Percentiles rank a stretch among this genome's conserved stretches.
Conservation (phyloP, 257 asterid species). For the Rauvolfia tetraphylla region DNA sequence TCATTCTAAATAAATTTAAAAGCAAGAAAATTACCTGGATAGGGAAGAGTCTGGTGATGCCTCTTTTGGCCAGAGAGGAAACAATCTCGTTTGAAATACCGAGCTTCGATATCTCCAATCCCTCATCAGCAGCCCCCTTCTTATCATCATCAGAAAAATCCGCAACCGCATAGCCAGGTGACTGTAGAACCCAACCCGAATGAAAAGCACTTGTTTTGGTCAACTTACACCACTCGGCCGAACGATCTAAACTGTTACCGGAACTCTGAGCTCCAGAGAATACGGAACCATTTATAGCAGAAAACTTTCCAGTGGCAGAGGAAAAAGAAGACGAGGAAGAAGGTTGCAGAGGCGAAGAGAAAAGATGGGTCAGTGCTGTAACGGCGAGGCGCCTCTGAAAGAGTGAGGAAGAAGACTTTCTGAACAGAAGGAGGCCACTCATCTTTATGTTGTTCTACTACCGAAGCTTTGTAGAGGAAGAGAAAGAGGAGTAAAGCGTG, state of each 20-base stretch:
- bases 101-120: constrained; percentile 85
- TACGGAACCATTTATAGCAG: constrained; percentile 16
- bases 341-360: constrained; percentile 10
- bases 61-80: constrained; percentile 54
- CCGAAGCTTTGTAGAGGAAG: background rate
- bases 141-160: constrained; percentile 55
- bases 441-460: constrained; percentile 20
- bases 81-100: constrained; percentile 68
- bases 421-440: constrained; percentile 50
- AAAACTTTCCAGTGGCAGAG: constrained; percentile 10
- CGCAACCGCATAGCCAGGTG: constrained; percentile 51
- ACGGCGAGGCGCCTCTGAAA: constrained; percentile 34
- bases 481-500: background rate
- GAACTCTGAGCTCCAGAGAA: constrained; percentile 22
- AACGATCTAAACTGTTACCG: constrained; percentile 4
- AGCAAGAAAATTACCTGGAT: constrained; percentile 56
- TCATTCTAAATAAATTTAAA: background rate
- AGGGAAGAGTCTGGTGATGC: constrained; percentile 81
- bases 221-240: constrained; percentile 2
- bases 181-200: constrained; percentile 37
- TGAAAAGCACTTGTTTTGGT: constrained; percentile 38
- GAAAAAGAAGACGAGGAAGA: background rate
- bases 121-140: constrained; percentile 48
- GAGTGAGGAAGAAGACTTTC: constrained; percentile 43
- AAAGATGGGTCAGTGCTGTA: constrained; percentile 41